Base-by-base conservation (phyloP, 1,284 basidiomycete species). In the Tylopilus orsonianus region DNA sequence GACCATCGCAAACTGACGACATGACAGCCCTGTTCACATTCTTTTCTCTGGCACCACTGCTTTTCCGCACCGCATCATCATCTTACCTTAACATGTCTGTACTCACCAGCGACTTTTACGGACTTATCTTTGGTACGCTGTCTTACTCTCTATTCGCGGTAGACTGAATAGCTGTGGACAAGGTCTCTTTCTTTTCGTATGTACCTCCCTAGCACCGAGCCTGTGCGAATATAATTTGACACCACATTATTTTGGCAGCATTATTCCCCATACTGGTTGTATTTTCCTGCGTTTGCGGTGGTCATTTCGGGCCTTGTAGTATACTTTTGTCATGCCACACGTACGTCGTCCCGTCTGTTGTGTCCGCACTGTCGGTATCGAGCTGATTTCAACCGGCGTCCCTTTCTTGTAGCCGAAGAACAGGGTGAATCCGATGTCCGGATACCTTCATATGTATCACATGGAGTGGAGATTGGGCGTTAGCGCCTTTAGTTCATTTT, bases 21-120 rank as follows among this genome's bases (percentile, higher is more conserved):
- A 30, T 9, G 19, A 45, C 20, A 58, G 87, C 85, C 2, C 82
- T 91, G 86, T 75, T 87, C 53, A 82, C 85, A 53, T 70, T 93
- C 44, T 92, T 92, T 63, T 90, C 89, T 24, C 75, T 89, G 38
- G 87, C 90, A 2, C 90, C 90, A n/a, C 64, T 90, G 47, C 72
- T 93, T 19, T 93, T 88, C 70, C 83, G 91, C 50, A 75, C 86
- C 62, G 84, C 89, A 2, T 92, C 89, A 0, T 88, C 87, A 8
- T 81, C 87, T 9, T 93, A 86, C 70, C 88, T 85, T 66, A 93
- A 93, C 60, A 75, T 93, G 56, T 87, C 83, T 54, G 67, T 93
- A 12, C 77, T 93, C n/a, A 86, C 90, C 9, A 85, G 84, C 63
- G 88, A 93, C 69, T 93, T 93, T 61, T 93, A 86, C 60, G 88